Evolutionary conservation across 2,329 filamentous ascomycete species (phyloP), one percentile per base, ranked within the genome.

Genomic region (Chrysosphaeria jannelii): DNA sequence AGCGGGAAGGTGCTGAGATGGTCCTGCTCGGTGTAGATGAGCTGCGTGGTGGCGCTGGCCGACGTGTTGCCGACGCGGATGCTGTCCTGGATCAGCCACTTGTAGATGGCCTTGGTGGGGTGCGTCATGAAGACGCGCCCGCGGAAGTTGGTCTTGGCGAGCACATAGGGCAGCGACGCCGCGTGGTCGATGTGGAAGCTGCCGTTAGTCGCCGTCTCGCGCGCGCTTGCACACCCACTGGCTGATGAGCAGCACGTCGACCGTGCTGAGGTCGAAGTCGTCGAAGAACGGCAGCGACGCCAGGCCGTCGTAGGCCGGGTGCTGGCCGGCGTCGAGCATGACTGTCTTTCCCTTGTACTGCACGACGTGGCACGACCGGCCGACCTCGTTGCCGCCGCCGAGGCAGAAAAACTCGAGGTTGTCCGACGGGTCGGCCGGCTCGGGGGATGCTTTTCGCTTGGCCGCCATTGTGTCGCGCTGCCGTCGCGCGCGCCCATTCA

Each of bases 261-360:
- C 79, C 2, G 76, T 90, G 47, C 81, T 91, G 11, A 97, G 56
- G 40, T 97, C 85, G 45, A 93, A 97, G 39, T 93, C 79, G 42
- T 97, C 85, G 45, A 91, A 97, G 49, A 91, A 97, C 0, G 85
- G 85, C 23, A 97, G 63, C 7, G 75, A 72, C 3, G 79, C 75
- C 29, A 93, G 65, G 18, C 85, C 85, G 38, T 93, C 79, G 43
- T 91, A 90, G 6, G 76, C 85, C 23, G 85, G 79, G 43, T 97
- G 85, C 49, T 91, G 81, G 23, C 85, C 85, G 23, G 85, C 85
- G 49, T 97, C 85, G 35, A 97, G 74, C 85, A 97, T 97, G 34
- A 97, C 76, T 5, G 81, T 93, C 47, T 97, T 97, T 30, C 85
- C 85, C 48, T 93, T 97, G 58, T 97, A 97, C 39, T 93, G 78